phyloP scores from a whole-genome alignment of 2,329 filamentous ascomycete genomes.

The Neonectria coccinea region DNA sequence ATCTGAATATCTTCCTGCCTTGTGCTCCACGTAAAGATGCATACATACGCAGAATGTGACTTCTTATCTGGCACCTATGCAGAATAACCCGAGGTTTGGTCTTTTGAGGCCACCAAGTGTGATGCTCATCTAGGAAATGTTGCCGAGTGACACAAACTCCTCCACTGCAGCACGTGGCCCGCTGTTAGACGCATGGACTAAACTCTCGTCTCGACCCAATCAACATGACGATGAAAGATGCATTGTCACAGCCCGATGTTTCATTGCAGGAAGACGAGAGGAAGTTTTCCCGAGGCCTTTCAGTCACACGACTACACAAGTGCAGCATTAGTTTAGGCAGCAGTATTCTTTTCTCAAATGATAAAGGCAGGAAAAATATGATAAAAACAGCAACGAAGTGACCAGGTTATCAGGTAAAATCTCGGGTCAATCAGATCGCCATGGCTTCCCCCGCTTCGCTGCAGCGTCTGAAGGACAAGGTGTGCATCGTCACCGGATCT shows the following conservation, averaged over 20 bases:
- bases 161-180: background rate
- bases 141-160: background rate
- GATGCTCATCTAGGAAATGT: background rate
- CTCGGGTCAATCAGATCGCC: background rate
- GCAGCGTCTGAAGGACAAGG: constrained; percentile 32
- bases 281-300: constrained; percentile 19
- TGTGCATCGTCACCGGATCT: constrained; percentile 60
- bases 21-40: too few relatives aligned
- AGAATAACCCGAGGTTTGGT: too few relatives aligned
- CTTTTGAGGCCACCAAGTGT: background rate
- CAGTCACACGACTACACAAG: constrained; percentile 6
- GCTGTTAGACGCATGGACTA: background rate
- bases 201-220: background rate
- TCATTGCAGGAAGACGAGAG: background rate
- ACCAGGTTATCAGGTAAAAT: background rate
- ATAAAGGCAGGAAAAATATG: background rate
- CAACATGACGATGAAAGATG: background rate
- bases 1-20: too few relatives aligned
- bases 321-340: constrained; percentile 11
- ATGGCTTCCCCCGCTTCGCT: constrained; percentile 5
- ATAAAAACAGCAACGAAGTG: background rate
- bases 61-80: too few relatives aligned
- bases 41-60: too few relatives aligned
- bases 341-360: background rate
- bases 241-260: background rate